phyloP scores from a whole-genome alignment of 768 basidiomycete species.

The Lentinula aciculospora region DNA sequence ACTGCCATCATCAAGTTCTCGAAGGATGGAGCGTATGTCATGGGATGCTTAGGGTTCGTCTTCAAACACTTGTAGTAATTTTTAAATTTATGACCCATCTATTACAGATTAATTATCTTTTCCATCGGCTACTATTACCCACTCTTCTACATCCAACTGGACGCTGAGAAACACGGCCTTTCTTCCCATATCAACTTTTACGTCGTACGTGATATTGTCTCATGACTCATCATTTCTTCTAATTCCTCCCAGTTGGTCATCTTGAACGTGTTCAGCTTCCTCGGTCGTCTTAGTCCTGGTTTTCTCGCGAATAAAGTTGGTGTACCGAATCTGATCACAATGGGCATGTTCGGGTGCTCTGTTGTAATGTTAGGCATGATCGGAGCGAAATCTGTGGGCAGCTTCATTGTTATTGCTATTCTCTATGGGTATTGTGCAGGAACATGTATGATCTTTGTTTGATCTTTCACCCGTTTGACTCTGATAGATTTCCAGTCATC shows the following conservation, averaged over 20 bases:
- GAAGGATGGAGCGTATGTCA: conserved; percentile 17
- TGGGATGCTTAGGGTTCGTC: conserved; percentile 13
- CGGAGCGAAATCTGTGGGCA: conserved; percentile 15
- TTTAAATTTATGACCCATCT: no score
- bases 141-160: conserved; percentile 32
- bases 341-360: conserved; percentile 16
- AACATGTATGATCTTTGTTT: conserved; percentile 22
- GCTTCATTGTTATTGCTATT: conserved; percentile 21
- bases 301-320: conserved; percentile 25
- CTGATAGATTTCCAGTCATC: conserved; percentile 16
- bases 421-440: conserved; percentile 29
- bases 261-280: conserved; percentile 28
- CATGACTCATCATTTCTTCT: neutral
- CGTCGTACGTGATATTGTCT: conserved; percentile 19
- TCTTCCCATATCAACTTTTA: conserved; percentile 28
- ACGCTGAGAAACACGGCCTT: conserved; percentile 22
- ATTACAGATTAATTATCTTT: conserved; percentile 12
- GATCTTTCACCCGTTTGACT: neutral
- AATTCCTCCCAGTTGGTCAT: conserved; percentile 25
- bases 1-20: conserved; percentile 11
- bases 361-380: conserved; percentile 28
- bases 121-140: conserved; percentile 21
- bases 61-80: neutral
- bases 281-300: conserved; percentile 32
- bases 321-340: conserved; percentile 20